phyloP scores from a whole-genome alignment of 768 basidiomycete genomes.

The Auricularia sp. region DNA sequence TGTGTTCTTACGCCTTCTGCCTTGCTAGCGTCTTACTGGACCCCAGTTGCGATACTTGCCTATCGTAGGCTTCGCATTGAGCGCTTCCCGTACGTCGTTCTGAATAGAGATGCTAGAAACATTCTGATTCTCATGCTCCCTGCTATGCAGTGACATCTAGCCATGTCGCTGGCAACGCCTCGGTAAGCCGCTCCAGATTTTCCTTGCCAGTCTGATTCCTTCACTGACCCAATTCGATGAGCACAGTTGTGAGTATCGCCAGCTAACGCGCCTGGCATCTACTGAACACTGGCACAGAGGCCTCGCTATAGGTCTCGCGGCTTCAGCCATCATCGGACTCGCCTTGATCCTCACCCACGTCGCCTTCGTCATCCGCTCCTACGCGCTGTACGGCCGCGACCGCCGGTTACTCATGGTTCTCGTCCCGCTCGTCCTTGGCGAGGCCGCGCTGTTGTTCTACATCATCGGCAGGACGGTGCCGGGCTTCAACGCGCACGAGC shows the following conservation, averaged over 20 bases:
- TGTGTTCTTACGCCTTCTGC: neutral
- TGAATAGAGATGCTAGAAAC: too few species aligned
- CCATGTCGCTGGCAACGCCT: too few species aligned
- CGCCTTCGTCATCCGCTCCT: neutral
- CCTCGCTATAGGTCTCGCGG: neutral
- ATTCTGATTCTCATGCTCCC: too few species aligned
- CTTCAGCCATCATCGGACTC: neutral
- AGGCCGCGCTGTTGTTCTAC: neutral
- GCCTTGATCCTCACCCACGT: neutral
- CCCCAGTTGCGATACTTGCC: neutral
- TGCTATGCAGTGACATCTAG: too few species aligned
- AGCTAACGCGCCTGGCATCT: neutral
- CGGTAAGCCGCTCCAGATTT: too few species aligned
- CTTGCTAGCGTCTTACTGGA: neutral
- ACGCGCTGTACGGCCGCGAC: neutral
- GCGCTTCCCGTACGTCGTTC: too few species aligned
- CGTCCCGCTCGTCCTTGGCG: neutral
- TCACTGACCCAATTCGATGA: too few species aligned
- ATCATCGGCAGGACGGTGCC: neutral
- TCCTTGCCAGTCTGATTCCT: too few species aligned
- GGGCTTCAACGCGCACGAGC: neutral
- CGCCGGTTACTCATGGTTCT: neutral
- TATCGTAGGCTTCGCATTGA: neutral
- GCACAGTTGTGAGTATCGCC: too few species aligned
- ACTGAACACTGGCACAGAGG: neutral